Percentiles rank a stretch among this genome's conserved stretches.
These are phyloP conservation scores for Taxawa tesnikishii DNA, from an alignment of 2,329 filamentous ascomycete genomes.

Conservation along the genomic window DNA sequence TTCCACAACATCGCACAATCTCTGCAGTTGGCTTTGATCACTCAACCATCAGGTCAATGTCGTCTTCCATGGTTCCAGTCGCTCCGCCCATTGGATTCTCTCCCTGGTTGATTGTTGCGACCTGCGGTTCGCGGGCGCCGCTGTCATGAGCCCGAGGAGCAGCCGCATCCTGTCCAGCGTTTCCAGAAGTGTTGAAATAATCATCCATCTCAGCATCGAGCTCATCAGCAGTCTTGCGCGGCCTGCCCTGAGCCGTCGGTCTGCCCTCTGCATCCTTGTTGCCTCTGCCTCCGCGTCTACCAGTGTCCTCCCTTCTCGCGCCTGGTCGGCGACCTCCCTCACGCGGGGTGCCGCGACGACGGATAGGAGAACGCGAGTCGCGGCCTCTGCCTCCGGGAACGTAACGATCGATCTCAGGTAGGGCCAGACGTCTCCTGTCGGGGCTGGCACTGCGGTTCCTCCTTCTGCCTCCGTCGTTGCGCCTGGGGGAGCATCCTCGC, in stretches of 20 bases:
- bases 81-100: constrained; percentile 4
- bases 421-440: constrained; percentile 43
- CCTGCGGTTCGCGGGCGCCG: constrained; percentile 5
- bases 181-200: constrained; percentile 42
- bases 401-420: constrained; percentile 73
- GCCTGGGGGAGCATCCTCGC: constrained; percentile 13
- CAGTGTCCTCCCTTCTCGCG: constrained; percentile 28
- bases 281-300: constrained; percentile 29
- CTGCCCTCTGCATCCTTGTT: constrained; percentile 35
- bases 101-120: constrained; percentile 5
- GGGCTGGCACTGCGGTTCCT: constrained; percentile 27
- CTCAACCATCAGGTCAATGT: constrained; percentile 12
- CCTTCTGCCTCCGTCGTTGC: constrained; percentile 24
- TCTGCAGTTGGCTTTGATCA: constrained; percentile 4
- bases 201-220: constrained; percentile 95
- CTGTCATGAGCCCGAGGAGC: constrained; percentile 2
- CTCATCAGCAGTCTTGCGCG: constrained; percentile 81
- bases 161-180: constrained; percentile 4
- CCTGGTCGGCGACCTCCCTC: constrained; percentile 34
- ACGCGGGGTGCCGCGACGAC: constrained; percentile 35
- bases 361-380: constrained; percentile 41
- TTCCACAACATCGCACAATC: too few species aligned
- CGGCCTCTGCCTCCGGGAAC: constrained; percentile 50
- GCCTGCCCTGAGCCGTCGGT: constrained; percentile 31
- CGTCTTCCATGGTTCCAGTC: constrained; percentile 7